These are phyloP conservation scores for Luvunga scandens DNA, from an alignment of 345 rosid species.

Conservation along the genomic window DNA sequence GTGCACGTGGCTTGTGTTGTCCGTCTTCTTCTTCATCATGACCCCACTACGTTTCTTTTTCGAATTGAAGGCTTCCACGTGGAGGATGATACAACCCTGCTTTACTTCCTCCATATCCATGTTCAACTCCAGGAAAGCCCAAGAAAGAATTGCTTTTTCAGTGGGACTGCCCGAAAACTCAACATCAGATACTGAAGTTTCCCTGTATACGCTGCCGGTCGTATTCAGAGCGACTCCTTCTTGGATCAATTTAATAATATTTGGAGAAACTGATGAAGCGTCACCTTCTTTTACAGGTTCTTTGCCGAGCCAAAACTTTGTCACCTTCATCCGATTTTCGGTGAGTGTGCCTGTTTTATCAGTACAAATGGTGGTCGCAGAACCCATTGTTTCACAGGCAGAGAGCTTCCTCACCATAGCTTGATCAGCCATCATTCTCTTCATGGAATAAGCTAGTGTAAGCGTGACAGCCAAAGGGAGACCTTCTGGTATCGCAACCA, in stretches of 20 bases:
- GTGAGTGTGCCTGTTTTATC: conserved; percentile 90
- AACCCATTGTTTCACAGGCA: conserved; percentile 92
- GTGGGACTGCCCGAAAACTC: conserved; percentile 69
- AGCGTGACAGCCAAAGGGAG: conserved; percentile 77
- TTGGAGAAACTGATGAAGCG: conserved; percentile 27
- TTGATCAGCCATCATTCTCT: conserved; percentile 74
- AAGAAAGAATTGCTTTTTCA: conserved; percentile 70
- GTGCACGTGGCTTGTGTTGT: conserved; percentile 45
- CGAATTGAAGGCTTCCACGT: conserved; percentile 70
- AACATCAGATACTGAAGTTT: conserved; percentile 25
- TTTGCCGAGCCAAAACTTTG: conserved; percentile 59
- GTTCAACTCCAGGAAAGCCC: conserved; percentile 52
- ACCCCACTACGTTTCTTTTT: conserved; percentile 71
- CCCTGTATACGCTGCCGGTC: conserved; percentile 46
- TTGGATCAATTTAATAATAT: conserved; percentile 40
- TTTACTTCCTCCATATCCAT: conserved; percentile 40
- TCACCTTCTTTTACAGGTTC: conserved; percentile 15
- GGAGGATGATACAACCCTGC: conserved; percentile 31
- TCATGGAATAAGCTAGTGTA: conserved; percentile 79
- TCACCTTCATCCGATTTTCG: conserved; percentile 61
- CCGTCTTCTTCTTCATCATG: conserved; percentile 31
- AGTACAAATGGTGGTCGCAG: conserved; percentile 68
- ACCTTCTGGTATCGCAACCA: conserved; percentile 88
- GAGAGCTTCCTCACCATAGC: conserved; percentile 84
- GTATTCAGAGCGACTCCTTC: conserved; percentile 72